Evolutionary conservation across 768 basidiomycete species (phyloP), one percentile per base, ranked within the genome.

Genomic region (Phlebiopsis gigantea): DNA sequence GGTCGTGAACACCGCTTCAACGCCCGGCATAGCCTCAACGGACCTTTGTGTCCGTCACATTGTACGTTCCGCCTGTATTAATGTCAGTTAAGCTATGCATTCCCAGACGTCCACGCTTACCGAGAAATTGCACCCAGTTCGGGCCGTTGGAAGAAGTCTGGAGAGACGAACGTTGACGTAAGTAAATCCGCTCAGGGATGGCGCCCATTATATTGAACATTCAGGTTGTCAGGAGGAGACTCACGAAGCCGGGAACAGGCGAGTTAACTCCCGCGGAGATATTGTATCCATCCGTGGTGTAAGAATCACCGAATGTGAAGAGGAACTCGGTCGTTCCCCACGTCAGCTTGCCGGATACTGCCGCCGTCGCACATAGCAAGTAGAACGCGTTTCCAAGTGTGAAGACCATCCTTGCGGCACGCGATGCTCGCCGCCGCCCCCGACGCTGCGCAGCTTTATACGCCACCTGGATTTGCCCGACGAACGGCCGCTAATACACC

Each of bases 301-400:
- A 85, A 0, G 82, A 85, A 61, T 85, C 84, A 9, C 84, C 84
- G 61, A 85, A 85, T 1, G 78, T 73, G 60, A 86, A 80, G 50
- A 85, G 61, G 63, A 76, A 83, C 60, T 82, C 68, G 4, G 70
- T 84, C 14, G 72, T 71, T 12, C 71, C 73, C 83, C 83, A 84
- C 6, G 78, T 74, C 2, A 80, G 69, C 51, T 64, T 62, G 44
- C 59, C 64, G n/a, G 56, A 39, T 8, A 48, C 62, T 10, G 53
- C 34, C 31, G 62, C 56, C 19, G 57, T 56, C 39, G 60, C 58
- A 24, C 14, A 25, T 26, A 54, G 22, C 61, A 28, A 24, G 29
- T 21, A 49, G 29, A 46, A 42, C 12, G 48, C 54, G 57, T 56
- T 55, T 50, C 50, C 49, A 9, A 47, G 14, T 24, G 52, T 45